Conservation (phyloP, 208 protist species). For the Balamuthia mandrillaris region DNA sequence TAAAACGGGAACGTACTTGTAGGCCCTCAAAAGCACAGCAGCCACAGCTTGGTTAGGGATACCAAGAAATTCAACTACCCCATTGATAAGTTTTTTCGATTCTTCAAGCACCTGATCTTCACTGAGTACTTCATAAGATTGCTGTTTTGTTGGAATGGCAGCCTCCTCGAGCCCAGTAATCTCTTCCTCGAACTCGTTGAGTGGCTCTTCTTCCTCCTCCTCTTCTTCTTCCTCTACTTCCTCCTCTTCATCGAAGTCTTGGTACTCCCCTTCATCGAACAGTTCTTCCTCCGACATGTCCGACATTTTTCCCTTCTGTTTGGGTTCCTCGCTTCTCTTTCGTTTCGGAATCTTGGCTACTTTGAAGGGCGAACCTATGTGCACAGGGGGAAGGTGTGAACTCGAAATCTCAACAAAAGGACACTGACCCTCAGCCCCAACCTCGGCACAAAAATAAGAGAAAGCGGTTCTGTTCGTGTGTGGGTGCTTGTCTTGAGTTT, state of each 20-base stretch:
- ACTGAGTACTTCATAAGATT: constrained; percentile 54
- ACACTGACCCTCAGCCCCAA: too few species aligned
- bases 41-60: constrained; percentile 49
- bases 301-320: too few species aligned
- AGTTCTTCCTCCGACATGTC: constrained; percentile 35
- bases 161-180: background rate
- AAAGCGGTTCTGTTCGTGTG: too few species aligned
- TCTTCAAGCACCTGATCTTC: constrained; percentile 35
- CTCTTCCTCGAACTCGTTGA: constrained; percentile 35
- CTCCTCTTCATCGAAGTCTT: constrained; percentile 46
- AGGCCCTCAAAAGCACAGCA: constrained; percentile 36
- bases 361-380: too few species aligned
- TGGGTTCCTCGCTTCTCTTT: too few species aligned
- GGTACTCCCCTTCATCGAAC: constrained; percentile 45
- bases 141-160: constrained; percentile 34
- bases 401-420: too few species aligned
- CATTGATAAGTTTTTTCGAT: constrained; percentile 50
- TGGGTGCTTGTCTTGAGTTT: too few species aligned
- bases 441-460: too few species aligned
- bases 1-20: constrained; percentile 37
- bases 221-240: constrained; percentile 10
- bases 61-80: constrained; percentile 53
- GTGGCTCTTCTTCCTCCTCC: constrained; percentile 23
- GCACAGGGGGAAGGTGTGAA: too few species aligned
- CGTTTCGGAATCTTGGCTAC: too few species aligned